Base-by-base conservation (phyloP, 2,329 filamentous ascomycete species). In the Alternaria angustiovoidea region DNA sequence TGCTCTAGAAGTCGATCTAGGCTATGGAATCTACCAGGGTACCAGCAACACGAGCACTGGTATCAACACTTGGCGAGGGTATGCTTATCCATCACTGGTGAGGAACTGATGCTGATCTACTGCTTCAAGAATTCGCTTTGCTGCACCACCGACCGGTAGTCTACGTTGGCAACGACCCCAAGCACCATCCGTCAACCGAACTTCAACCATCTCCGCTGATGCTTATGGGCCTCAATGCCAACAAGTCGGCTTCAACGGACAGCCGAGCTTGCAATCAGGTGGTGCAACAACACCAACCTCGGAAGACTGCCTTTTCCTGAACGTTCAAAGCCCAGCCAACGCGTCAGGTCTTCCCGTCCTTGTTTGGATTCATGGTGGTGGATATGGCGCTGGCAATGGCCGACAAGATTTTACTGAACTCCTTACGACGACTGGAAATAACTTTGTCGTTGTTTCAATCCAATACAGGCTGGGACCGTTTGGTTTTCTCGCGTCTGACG, bases 381-480 rank as follows among this genome's bases (percentile, higher is more conserved):
- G 78, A 1, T 80, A 80, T 68, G 80, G 75, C 26, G 61, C 54
- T 49, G 81, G 75, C 28, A 70, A 73, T 63, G 82, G 78, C 0
- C 63, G 63, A 5, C 66, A 78, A 36, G 80, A 83, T 51, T 57
- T 81, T 7, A 73, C 73, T 9, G 32, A 69, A 0, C 68, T 82
- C 12, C 82, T 85, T 43, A 81, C 81, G 32, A 78, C 78, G 0
- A 84, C 83, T 56, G 72, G 78, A 12, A 81, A 84, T 57, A 74
- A 71, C 4, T 85, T 86, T 52, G 70, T 86, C 32, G 77, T 71
- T 5, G 81, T 86, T 16, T 72, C 79, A 4, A 83, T 86, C 43
- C 82, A 86, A 62, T 86, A 86, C 62, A 70, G 84, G 47, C 73
- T 83, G 8, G 81, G 79, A 24, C 81, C 81, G 0, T 82, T 83